phyloP scores from a whole-genome alignment of 2,329 filamentous ascomycete species.

The Neonectria punicea region DNA sequence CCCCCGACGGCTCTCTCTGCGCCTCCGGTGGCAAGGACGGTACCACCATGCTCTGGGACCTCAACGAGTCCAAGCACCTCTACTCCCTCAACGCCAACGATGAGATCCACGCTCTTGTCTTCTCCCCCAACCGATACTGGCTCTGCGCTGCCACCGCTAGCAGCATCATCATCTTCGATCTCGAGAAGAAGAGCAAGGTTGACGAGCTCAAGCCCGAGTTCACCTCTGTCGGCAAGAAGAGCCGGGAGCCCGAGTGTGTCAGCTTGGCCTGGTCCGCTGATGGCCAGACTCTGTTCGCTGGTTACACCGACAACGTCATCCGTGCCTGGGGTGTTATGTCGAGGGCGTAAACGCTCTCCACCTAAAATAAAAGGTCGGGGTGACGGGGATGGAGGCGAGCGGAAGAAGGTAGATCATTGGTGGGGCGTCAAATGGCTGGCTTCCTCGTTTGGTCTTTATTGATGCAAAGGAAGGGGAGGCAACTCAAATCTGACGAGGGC shows the following conservation, averaged over 20 bases:
- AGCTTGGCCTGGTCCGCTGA: constrained; percentile 97
- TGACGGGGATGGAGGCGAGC: constrained; percentile 39
- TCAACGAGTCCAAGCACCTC: constrained; percentile 99
- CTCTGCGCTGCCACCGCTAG: constrained; percentile 96
- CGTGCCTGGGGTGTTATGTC: constrained; percentile 98
- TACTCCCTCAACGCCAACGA: constrained; percentile 99
- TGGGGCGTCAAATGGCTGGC: constrained; percentile 59
- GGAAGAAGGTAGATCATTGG: constrained; percentile 56
- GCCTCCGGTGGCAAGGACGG: constrained; percentile 99
- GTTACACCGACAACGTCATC: constrained; percentile 99
- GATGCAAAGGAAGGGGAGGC: constrained; percentile 51
- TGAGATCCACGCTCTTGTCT: constrained; percentile 99
- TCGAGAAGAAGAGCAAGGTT: constrained; percentile 99
- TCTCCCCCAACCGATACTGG: constrained; percentile 99
- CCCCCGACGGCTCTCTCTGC: constrained; percentile 98
- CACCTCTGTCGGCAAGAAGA: constrained; percentile 98
- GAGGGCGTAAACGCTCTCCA: constrained; percentile 71
- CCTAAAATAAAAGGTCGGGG: constrained; percentile 41
- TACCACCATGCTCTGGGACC: constrained; percentile 99
- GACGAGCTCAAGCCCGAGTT: constrained; percentile 99
- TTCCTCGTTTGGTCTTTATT: constrained; percentile 59
- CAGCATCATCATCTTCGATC: constrained; percentile 99
- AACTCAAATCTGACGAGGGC: constrained; percentile 50
- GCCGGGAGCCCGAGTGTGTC: constrained; percentile 97
- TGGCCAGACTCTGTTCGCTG: constrained; percentile 98